A percentile compares a stretch with the other conserved stretches of the same genome.
Evolutionary conservation across 2,329 filamentous ascomycete genomes (phyloP).

Genomic region (Sordariomycetes sp.): DNA sequence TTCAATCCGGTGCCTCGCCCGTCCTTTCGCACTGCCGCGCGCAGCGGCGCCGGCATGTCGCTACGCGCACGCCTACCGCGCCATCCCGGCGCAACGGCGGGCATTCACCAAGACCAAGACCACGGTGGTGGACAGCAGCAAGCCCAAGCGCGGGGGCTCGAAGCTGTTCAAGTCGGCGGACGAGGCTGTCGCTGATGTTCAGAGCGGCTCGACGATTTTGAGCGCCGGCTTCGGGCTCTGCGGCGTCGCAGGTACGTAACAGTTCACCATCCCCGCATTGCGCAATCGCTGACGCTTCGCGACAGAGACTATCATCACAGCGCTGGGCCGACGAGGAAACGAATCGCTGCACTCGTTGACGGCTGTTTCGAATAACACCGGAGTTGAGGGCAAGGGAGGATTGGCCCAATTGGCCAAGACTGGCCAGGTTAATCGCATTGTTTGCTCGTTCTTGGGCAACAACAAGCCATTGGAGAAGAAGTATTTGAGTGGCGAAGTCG

Average conservation of each 20-base stretch:
- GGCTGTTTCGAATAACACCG: slow-evolving; percentile 75
- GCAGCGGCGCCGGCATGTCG: not conserved
- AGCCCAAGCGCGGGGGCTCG: slow-evolving; percentile 24
- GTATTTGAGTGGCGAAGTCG: slow-evolving; percentile 65
- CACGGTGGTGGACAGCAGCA: no score
- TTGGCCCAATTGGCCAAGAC: slow-evolving; percentile 59
- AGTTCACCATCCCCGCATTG: not conserved
- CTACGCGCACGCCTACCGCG: not conserved
- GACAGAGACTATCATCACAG: slow-evolving; percentile 62
- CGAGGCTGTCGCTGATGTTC: slow-evolving; percentile 60
- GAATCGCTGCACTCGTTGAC: slow-evolving; percentile 59
- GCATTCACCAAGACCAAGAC: slow-evolving; percentile 1
- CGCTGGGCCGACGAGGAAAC: slow-evolving; percentile 49
- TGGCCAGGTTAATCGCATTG: slow-evolving; percentile 62
- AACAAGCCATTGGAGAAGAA: slow-evolving; percentile 70
- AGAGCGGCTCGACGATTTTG: slow-evolving; percentile 61
- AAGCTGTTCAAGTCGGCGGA: slow-evolving; percentile 49
- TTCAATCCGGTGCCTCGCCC: not conserved
- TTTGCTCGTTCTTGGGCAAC: slow-evolving; percentile 67
- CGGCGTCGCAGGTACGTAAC: slow-evolving; percentile 54
- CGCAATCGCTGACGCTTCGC: not conserved
- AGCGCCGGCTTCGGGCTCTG: slow-evolving; percentile 79
- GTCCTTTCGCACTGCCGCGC: not conserved
- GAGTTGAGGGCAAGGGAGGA: slow-evolving; percentile 58
- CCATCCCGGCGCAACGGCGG: not conserved